Evolutionary conservation across 2,329 filamentous ascomycete genomes (phyloP).

Genomic region (Dactylellina cionopaga): DNA sequence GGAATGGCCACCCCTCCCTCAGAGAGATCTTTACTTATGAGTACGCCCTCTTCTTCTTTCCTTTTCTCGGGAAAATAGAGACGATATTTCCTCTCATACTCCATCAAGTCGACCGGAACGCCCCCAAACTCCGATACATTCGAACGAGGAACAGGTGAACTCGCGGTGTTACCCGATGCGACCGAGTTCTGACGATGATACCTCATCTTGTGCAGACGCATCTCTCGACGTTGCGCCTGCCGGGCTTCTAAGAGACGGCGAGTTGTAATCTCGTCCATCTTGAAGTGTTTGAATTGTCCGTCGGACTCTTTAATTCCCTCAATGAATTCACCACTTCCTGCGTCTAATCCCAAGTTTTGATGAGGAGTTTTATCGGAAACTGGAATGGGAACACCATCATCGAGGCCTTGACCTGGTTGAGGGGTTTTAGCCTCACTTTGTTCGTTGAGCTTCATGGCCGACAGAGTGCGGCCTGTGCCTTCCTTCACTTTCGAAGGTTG

Average conservation of each 20-base stretch:
- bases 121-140: neutral
- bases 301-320: neutral
- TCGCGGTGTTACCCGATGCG: neutral
- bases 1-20: conserved; percentile 1
- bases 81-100: neutral
- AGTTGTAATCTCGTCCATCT: conserved; percentile 5
- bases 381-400: too few relatives aligned
- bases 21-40: neutral
- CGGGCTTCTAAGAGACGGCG: neutral
- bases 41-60: neutral
- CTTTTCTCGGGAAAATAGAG: neutral
- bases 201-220: neutral
- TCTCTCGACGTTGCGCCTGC: neutral
- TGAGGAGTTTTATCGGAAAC: too few relatives aligned
- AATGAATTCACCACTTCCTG: neutral
- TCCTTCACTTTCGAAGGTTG: too few relatives aligned
- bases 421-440: too few relatives aligned
- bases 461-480: too few relatives aligned
- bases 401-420: too few relatives aligned
- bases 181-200: neutral
- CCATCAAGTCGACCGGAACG: neutral
- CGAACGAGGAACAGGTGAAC: neutral
- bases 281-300: neutral
- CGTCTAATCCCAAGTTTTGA: too few relatives aligned
- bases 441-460: too few relatives aligned